Base-by-base conservation (phyloP, 139 green algal genomes). In the Mychonastes homosphaera region DNA sequence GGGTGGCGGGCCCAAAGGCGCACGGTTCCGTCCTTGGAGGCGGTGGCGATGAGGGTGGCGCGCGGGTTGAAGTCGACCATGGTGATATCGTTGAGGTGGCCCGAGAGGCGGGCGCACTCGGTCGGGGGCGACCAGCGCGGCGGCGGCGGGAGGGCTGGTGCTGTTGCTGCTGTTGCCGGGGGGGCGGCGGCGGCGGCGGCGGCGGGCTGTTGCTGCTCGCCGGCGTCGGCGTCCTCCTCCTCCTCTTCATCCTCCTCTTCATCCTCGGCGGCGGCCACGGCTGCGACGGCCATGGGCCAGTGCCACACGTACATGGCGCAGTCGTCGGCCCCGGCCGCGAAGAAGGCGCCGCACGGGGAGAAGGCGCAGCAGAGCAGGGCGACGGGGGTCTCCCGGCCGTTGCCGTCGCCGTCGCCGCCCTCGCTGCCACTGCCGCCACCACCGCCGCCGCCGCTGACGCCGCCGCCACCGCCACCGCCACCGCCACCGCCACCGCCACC, bases 1-100 rank as follows among this genome's bases (percentile, higher is more conserved):
- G 41, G 19, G 41, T 18, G 5, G 8, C 6, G 8, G 41, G 18
- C 29, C 41, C 71, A 66, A 33, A 93, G 74, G 70, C 74, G 58
- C 19, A 88, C 77, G 36, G 49, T 69, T 34, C 82, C 85, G 48
- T 94, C 85, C 29, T 76, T 78, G 1, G 84, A 82, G 7, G 70
- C 84, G 0, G 76, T 86, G 1, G 76, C 82, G 59, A 92, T 38
- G n/a, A 33, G 60, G 10, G 59, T 33, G 15, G 84, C 80, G 16
- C 49, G 46, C 26, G 77, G 58, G 68, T 65, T 84, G 58, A 85
- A 87, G 51, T 80, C 66, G n/a, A 87, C 62, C 54, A 86, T 65
- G 13, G 67, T 56, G 4, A 93, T 63, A 47, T 85, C 72, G 46
- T 83, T 81, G 12, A 56, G 41, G 67, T 94, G 85, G 18, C 79